A percentile compares a stretch with the other conserved stretches of the same genome.
Evolutionary conservation across 179 eudicot genomes (phyloP).

Genomic region (Silene noctiflora): DNA sequence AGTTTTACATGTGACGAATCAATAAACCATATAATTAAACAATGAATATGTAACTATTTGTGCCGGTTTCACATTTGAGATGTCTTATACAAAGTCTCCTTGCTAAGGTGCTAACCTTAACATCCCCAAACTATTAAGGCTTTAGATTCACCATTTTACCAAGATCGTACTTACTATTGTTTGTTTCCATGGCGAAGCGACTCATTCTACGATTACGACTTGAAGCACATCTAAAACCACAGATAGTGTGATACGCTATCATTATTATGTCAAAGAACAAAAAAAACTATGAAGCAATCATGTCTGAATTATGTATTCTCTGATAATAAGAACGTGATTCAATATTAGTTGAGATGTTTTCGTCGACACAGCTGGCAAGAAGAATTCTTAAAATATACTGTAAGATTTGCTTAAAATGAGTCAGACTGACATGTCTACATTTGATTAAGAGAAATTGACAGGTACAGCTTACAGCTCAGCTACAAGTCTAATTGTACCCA

Average conservation of each 20-base stretch:
- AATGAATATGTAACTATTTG: too few relatives aligned
- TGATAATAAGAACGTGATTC: not conserved
- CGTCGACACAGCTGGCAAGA: constrained; percentile 19
- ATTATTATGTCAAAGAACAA: constrained; percentile 12
- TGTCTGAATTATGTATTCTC: not conserved
- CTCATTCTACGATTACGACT: not conserved
- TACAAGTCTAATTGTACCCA: constrained; percentile 1
- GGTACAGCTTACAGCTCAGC: not conserved
- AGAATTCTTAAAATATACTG: not conserved
- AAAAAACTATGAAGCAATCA: not conserved
- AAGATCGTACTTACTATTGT: not conserved
- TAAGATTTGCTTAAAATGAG: constrained; percentile 1
- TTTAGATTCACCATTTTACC: too few relatives aligned
- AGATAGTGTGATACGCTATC: not conserved
- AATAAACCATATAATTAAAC: too few relatives aligned
- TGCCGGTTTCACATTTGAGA: too few relatives aligned
- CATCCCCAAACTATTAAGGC: too few relatives aligned
- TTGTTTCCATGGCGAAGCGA: not conserved
- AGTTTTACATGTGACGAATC: too few relatives aligned
- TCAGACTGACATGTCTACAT: not conserved
- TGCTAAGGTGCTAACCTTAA: too few relatives aligned
- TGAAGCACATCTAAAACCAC: not conserved
- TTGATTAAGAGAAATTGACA: constrained; percentile 12
- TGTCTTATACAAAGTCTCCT: too few relatives aligned
- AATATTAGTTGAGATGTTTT: constrained; percentile 16